Evolutionary conservation across 768 basidiomycete genomes (phyloP).

Genomic region (Boletus reticulatus): DNA sequence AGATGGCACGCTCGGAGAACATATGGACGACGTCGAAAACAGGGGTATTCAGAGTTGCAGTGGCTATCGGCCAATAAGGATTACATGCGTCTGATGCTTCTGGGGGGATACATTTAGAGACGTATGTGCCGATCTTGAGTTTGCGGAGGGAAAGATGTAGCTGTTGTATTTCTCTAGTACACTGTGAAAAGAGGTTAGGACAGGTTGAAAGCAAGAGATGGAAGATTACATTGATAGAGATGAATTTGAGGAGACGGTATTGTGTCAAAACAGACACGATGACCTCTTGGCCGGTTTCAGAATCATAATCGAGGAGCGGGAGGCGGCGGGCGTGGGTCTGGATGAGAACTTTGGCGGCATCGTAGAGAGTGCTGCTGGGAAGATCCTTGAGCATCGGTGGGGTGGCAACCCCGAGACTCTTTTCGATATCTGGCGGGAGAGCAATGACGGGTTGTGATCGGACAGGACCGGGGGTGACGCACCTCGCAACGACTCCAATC

Average conservation of each 20-base stretch:
- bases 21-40: slow-evolving; percentile 99
- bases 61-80: slow-evolving; percentile 88
- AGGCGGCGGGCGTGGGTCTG: slow-evolving; percentile 94
- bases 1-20: slow-evolving; percentile 94
- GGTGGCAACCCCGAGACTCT: slow-evolving; percentile 84
- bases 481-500: slow-evolving; percentile 89
- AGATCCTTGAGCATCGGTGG: slow-evolving; percentile 90
- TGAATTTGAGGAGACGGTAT: slow-evolving; percentile 97
- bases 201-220: not conserved
- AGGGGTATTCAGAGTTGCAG: slow-evolving; percentile 84
- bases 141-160: slow-evolving; percentile 78
- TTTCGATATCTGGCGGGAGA: slow-evolving; percentile 77
- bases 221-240: slow-evolving; percentile 81
- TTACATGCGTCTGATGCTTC: slow-evolving; percentile 54
- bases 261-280: slow-evolving; percentile 96
- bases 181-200: slow-evolving; percentile 46
- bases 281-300: slow-evolving; percentile 92
- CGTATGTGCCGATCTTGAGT: slow-evolving; percentile 93
- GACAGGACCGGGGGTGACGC: slow-evolving; percentile 23
- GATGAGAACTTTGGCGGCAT: slow-evolving; percentile 86
- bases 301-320: slow-evolving; percentile 90
- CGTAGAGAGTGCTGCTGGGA: slow-evolving; percentile 83
- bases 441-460: not conserved
- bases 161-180: slow-evolving; percentile 77
- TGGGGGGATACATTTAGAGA: slow-evolving; percentile 48